Conservation (phyloP, 176 grass and related monocot genomes). For the Themeda triandra region DNA sequence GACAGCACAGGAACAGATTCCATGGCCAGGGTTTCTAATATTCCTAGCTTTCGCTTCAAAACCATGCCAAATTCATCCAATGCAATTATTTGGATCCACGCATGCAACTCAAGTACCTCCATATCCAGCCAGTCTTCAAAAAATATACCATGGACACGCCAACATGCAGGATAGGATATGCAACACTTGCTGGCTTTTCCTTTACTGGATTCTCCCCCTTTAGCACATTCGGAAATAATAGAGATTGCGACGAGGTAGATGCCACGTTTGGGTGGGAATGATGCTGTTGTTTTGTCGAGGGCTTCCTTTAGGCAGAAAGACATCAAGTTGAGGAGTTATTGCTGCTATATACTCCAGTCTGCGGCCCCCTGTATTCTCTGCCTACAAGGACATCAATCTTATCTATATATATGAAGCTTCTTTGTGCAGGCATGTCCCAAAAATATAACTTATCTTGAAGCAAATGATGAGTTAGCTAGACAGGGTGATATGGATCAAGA, state of each 20-base stretch:
- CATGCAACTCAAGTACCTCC: neutral
- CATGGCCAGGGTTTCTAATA: neutral
- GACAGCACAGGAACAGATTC: neutral
- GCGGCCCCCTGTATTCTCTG: slow-evolving; percentile 29
- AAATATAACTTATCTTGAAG: neutral
- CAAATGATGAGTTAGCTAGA: neutral
- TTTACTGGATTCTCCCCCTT: slow-evolving; percentile 15
- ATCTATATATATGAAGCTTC: slow-evolving; percentile 19
- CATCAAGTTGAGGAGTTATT: neutral
- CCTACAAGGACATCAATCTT: slow-evolving; percentile 31
- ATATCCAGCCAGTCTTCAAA: neutral
- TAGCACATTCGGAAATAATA: slow-evolving; percentile 8
- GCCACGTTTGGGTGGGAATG: slow-evolving; percentile 10
- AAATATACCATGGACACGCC: neutral
- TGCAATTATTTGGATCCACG: neutral
- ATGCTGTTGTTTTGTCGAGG: neutral
- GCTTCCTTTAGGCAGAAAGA: slow-evolving; percentile 17
- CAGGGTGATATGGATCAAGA: neutral
- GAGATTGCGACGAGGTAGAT: slow-evolving; percentile 18
- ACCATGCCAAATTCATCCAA: neutral
- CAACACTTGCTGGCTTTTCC: slow-evolving; percentile 3
- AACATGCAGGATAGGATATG: slow-evolving; percentile 28
- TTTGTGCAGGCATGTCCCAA: neutral
- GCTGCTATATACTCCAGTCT: neutral
- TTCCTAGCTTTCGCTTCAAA: neutral